Percentiles rank a stretch among this genome's conserved stretches.
These are phyloP conservation scores for Kockiozyma suomiensis DNA, from an alignment of 805 yeast genomes.

Conservation along the genomic window DNA sequence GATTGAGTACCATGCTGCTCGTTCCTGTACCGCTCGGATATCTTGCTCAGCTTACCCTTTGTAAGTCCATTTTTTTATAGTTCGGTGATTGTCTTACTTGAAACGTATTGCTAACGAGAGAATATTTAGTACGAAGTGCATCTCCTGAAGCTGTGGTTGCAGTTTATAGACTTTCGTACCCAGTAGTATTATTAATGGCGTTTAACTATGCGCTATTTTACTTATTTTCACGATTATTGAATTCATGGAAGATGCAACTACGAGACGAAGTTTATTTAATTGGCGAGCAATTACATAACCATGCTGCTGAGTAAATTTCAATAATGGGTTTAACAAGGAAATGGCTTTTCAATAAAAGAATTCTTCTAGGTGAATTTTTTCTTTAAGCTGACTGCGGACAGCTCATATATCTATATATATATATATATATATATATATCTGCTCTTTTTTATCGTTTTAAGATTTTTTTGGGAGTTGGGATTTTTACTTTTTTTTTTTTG, in stretches of 20 bases:
- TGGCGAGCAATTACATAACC: slow-evolving; percentile 43
- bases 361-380: no score
- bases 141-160: slow-evolving; percentile 13
- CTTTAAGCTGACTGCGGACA: no score
- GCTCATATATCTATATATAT: no score
- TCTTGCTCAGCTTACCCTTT: slow-evolving; percentile 11
- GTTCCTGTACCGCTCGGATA: slow-evolving; percentile 22
- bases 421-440: no score
- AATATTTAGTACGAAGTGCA: slow-evolving; percentile 10
- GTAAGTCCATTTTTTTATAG: not conserved
- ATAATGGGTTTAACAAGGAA: not conserved
- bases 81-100: no score
- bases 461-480: no score
- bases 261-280: slow-evolving; percentile 42
- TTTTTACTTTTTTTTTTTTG: no score
- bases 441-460: no score
- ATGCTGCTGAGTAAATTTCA: slow-evolving; percentile 19
- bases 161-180: slow-evolving; percentile 22
- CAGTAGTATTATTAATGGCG: slow-evolving; percentile 10
- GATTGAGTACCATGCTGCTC: slow-evolving; percentile 5
- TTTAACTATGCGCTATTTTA: not conserved
- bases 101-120: not conserved
- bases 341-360: no score
- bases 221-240: slow-evolving; percentile 11
- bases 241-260: slow-evolving; percentile 34